Conservation (phyloP, 306 rosid species). For the Trichosanthes truncata region DNA sequence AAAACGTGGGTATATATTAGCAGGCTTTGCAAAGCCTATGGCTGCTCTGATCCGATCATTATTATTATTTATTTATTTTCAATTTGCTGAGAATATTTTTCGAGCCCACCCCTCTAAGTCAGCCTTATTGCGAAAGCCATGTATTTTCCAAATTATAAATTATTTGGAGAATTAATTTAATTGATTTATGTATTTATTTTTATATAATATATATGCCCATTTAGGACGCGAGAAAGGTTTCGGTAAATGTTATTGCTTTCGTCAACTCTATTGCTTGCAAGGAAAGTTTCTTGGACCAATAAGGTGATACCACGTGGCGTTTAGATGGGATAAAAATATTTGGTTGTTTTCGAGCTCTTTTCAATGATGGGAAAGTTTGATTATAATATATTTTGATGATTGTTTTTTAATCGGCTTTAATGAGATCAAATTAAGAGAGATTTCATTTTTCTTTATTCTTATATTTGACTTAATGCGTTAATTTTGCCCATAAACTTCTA, state of each 20-base stretch:
- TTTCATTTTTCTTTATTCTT: background rate
- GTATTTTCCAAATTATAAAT: background rate
- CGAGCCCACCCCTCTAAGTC: slow-evolving; percentile 19
- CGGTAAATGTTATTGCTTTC: background rate
- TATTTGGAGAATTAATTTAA: background rate
- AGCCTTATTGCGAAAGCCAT: slow-evolving; percentile 27
- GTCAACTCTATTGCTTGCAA: slow-evolving; percentile 4
- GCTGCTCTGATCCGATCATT: background rate
- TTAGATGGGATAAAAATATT: background rate
- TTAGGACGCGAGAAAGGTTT: background rate
- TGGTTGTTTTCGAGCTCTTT: background rate
- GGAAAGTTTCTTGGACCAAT: background rate
- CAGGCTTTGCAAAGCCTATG: background rate
- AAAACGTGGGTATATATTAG: background rate
- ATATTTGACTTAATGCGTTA: background rate
- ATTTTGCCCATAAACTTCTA: background rate
- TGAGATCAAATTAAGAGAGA: background rate
- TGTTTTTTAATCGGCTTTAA: background rate
- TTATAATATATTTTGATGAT: background rate
- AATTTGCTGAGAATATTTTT: slow-evolving; percentile 6
- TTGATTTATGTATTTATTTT: background rate
- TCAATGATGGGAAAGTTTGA: background rate
- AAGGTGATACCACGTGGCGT: background rate
- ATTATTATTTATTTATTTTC: background rate
- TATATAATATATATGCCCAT: background rate